Evolutionary conservation across 257 asterid species (phyloP), one percentile per base, ranked within the genome.

Genomic region (Solanum medicagineum): DNA sequence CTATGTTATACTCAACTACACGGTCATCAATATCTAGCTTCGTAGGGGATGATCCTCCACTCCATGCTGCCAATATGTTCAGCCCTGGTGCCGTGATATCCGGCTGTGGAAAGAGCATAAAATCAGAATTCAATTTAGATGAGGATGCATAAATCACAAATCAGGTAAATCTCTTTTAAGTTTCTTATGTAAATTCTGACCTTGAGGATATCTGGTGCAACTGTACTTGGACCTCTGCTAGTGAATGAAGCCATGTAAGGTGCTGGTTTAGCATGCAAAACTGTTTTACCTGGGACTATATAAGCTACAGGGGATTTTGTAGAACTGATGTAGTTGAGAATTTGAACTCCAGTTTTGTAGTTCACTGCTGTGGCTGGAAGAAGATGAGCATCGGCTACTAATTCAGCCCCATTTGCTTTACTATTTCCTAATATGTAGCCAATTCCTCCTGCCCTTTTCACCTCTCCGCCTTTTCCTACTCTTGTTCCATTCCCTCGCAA

Each of bases 1-100:
- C 60, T 62, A 96, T 86, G 71, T 95, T 96, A 81, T 93, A 96
- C 86, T 95, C 91, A 13, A 89, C 93, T 2, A 93, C 90, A 11
- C 99, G 89, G 9, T 87, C 77, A 85, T 96, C 99, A 5, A 16
- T 75, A 1, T 40, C 92, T 84, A 88, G 3, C 89, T 91, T 92
- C 9, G 99, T 89, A 0, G 99, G 99, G 24, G 98, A 91, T 32
- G 98, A 89, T 65, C 89, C 95, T 84, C 87, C 97, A 74, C 97
- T 96, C 99, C 99, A 96, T n/a, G 99, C 99, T 54, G 99, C 99
- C 89, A 96, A 85, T 88, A 96, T 91, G 73, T 93, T 92, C 56
- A 96, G 87, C 85, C 99, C 98, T 7, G 99, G 99, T 10, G 93
- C 99, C 12, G 98, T 95, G 77, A 96, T 92, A 85, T 96, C 99